Evolutionary conservation across 257 asterid species (phyloP), one percentile per base, ranked within the genome.

Genomic region (Solanum neorickii): DNA sequence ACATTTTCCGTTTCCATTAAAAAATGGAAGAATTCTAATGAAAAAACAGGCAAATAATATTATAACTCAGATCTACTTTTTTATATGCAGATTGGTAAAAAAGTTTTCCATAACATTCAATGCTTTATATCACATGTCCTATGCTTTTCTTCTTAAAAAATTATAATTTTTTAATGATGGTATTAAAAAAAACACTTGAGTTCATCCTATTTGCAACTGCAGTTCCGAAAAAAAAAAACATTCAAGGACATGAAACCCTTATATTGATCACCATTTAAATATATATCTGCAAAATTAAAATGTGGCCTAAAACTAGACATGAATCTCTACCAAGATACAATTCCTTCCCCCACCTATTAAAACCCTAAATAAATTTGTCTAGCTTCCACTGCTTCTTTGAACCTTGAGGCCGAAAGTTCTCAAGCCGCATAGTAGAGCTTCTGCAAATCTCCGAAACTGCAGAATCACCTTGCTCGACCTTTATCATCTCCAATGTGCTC

Each of bases 361-460:
- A 83, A 23, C 65, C 82, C 89, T 87, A 91, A 82, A 91, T 90
- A 66, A 92, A 92, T 85, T 91, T 91, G 87, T 90, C 93, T 86
- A 92, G 84, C 84, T 89, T 92, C 87, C 73, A 88, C 37, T 90
- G 46, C 90, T 90, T 92, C 82, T 76, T 89, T 41, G 92, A 83
- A 89, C 92, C 91, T 75, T 90, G 90, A 25, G 94, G 91, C 80
- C 89, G 82, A 88, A 92, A 92, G 84, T 75, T 65, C 31, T 91
- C 87, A 72, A 89, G 86, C 88, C 33, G 88, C 78, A 91, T 37
- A 84, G 56, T 88, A 52, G 91, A 88, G 83, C 90, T 87, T 15
- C 88, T 86, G 21, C 82, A 49, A 18, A 91, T 85, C 52, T 92
- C 90, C 3, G 13, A 66, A 86, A 89, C 49, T 20, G 46, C 88